Evolutionary conservation across 1,139 yeast species (phyloP), one percentile per base, ranked within the genome.

Genomic region (Geotrichum carabidarum): DNA sequence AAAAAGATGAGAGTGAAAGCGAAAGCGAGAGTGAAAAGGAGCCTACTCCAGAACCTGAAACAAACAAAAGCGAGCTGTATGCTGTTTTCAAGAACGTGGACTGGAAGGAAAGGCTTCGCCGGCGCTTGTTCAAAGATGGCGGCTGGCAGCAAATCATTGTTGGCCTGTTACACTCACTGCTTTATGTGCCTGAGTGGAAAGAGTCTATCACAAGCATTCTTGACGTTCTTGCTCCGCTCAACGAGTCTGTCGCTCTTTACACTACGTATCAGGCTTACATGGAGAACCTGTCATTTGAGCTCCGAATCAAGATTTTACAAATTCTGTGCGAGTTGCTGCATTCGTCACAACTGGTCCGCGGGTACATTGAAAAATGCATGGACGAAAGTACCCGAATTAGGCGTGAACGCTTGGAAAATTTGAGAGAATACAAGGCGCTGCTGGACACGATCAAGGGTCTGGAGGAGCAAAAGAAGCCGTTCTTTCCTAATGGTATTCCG

Each of bases 71-170:
- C 14, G 80, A 80, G 56, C 75, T 75, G 31, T 78, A 80, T 36
- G 71, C 86, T 65, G 80, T 80, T 56, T 82, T 82, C 68, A 76
- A 86, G 56, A 82, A 82, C 46, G 74, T 74, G 0, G 72, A 83
- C 17, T 91, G 97, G 96, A 80, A 83, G 59, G 94, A 86, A 32
- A 74, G 95, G 47, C 75, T 90, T 32, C 78, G 84, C 12, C 83
- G 80, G 59, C 80, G 96, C 56, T 80, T 80, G 62, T 93, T 86
- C 67, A 82, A 79, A 63, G 91, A 88, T 63, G 96, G 96, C 4
- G 82, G 82, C 55, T 91, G 97, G 96, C 85, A 88, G 63, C 77
- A 84, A 44, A 80, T 86, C 48, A 70, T 90, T 37, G 69, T 90
- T 46, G 96, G 96, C 17, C 75, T 90, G 4, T 74, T 90, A 34